Percentiles rank a stretch among this genome's conserved stretches.
These are phyloP conservation scores for Strobilomyces dryophilus DNA, from an alignment of 768 basidiomycete species.

Conservation along the genomic window DNA sequence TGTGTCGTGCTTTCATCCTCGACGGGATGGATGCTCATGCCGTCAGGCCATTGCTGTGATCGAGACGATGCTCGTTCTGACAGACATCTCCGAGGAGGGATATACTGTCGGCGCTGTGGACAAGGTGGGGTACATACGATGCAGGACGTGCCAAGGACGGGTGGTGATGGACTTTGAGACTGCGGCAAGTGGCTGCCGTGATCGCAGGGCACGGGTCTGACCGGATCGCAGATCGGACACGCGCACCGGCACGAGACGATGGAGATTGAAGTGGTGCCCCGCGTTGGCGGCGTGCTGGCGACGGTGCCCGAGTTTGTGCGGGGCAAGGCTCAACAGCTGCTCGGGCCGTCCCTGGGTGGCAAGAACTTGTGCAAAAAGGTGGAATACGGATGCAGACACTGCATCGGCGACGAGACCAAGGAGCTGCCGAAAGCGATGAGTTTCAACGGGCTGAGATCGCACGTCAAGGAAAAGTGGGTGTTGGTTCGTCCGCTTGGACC, in stretches of 20 bases:
- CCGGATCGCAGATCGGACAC: conserved; percentile 50
- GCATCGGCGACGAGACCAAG: conserved; percentile 15
- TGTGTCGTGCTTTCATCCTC: conserved; percentile 16
- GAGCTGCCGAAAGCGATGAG: conserved; percentile 30
- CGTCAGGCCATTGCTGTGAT: conserved; percentile 47
- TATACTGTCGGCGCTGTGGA: conserved; percentile 18
- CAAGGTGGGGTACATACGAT: conserved; percentile 33
- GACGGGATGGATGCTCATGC: not conserved
- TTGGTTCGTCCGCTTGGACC: not conserved
- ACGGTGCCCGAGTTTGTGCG: conserved; percentile 14
- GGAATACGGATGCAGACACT: conserved; percentile 54
- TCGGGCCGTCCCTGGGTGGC: conserved; percentile 18
- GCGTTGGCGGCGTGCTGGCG: too few relatives aligned
- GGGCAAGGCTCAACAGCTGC: conserved; percentile 19
- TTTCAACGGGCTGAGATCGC: conserved; percentile 59
- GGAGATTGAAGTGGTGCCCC: conserved; percentile 32
- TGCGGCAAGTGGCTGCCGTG: conserved; percentile 36
- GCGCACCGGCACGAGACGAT: conserved; percentile 58
- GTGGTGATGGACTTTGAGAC: conserved; percentile 45
- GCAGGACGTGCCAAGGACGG: conserved; percentile 45
- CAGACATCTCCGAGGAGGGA: conserved; percentile 30
- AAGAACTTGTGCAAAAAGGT: conserved; percentile 31
- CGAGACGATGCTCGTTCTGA: conserved; percentile 33
- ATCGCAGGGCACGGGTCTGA: not conserved
- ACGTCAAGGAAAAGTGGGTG: conserved; percentile 57